These are phyloP conservation scores for Lactarius deliciosus DNA, from an alignment of 768 basidiomycete species.

Conservation along the genomic window DNA sequence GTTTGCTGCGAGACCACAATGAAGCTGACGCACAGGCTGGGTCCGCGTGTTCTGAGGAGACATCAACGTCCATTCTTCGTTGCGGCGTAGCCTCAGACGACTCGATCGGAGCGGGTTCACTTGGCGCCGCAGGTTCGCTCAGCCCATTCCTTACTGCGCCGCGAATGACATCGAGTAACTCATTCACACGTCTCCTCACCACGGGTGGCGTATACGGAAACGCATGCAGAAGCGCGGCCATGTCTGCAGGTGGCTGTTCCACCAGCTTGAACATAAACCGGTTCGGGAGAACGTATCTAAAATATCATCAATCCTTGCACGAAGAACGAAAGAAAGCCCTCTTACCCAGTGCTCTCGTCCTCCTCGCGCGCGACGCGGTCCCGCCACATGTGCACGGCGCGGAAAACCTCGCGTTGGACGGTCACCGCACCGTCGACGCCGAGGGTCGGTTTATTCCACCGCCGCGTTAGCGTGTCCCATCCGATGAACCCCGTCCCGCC, in stretches of 20 bases:
- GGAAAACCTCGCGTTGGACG: constrained; percentile 63
- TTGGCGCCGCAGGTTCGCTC: constrained; percentile 6
- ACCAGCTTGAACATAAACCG: constrained; percentile 71
- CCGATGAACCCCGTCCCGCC: constrained; percentile 66
- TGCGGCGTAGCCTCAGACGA: background rate
- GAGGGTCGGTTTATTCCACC: constrained; percentile 74
- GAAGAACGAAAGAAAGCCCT: background rate
- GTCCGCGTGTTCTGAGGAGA: background rate
- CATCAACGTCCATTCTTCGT: constrained; percentile 15
- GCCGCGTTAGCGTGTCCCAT: constrained; percentile 74
- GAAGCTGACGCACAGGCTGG: background rate
- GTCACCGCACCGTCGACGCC: constrained; percentile 39
- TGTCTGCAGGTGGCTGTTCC: constrained; percentile 65
- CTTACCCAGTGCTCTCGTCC: constrained; percentile 82
- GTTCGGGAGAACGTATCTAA: constrained; percentile 73
- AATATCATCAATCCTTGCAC: constrained; percentile 13
- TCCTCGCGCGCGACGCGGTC: constrained; percentile 76
- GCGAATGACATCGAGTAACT: constrained; percentile 63
- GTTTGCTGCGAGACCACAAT: constrained; percentile 18
- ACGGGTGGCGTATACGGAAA: constrained; percentile 65
- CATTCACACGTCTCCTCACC: constrained; percentile 58
- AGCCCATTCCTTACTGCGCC: constrained; percentile 42
- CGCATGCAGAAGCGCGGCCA: constrained; percentile 55
- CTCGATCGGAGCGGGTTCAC: background rate
- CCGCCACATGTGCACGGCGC: constrained; percentile 77